Evolutionary conservation across 192 early-diverging fungal species (phyloP), one percentile per base, ranked within the genome.

Genomic region (Linderina pennispora): DNA sequence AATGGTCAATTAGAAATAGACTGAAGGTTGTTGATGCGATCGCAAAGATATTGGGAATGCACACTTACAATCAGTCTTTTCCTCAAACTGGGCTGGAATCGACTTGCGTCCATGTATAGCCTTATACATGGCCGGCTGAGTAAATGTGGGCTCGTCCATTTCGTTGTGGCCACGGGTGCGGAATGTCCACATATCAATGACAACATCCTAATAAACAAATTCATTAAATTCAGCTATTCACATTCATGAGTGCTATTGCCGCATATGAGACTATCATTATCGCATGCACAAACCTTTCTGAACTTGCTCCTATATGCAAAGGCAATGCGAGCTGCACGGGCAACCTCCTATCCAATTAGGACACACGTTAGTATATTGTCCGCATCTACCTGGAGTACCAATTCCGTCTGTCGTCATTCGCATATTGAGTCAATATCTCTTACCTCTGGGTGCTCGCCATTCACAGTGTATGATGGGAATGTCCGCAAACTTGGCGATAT

Each of bases 91-190:
- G 11, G 74, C 76, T 11, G 93, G 90, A 8, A 94, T 89, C 23
- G 81, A 86, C 36, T 77, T 81, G 21, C 86, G 84, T 0, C 77
- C 65, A 37, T 87, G 77, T 48, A 98, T 98, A 33, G 79, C 82
- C 46, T 83, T 80, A 75, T 97, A 97, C 94, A 97, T 97, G 25
- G 77, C 45, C 1, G 94, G 94, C 64, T 97, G 94, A 0, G 94
- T 97, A 62, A 91, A 97, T 21, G 85, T 84, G 8, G 94, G 94
- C 71, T 97, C 94, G 54, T 97, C 94, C 17, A 97, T 58, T 51
- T 97, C 94, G 48, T 97, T 97, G 72, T 97, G 94, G 4, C 94
- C 94, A 78, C 90, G 88, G 26, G 90, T 84, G 50, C 94, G 86
- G 77, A 92, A 97, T 24, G 86, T 84, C 74, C 94, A 90, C 65